Evolutionary conservation across 441 rosid genomes (phyloP).

Genomic region (Gossypium aridum): DNA sequence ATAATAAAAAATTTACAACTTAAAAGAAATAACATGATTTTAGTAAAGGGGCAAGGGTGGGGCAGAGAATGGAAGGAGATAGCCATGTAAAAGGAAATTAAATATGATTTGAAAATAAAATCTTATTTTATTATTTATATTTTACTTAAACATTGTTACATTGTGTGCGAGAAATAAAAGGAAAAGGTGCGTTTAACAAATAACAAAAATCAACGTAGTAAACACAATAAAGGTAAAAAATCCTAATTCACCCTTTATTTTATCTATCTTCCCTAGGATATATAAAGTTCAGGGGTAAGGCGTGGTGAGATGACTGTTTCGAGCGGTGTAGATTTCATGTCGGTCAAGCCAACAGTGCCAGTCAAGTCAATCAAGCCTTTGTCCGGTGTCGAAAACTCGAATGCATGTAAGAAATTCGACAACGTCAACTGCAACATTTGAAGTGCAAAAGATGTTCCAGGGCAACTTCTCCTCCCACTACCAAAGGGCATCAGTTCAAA

Average conservation of each 20-base stretch:
- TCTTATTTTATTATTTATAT: too few species aligned
- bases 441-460: constrained; percentile 10
- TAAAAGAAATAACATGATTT: too few species aligned
- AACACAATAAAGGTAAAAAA: neutral
- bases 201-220: neutral
- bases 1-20: too few species aligned
- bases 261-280: neutral
- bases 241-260: neutral
- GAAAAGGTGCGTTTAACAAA: too few species aligned
- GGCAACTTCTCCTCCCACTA: constrained; percentile 24
- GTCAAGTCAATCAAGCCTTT: constrained; percentile 27
- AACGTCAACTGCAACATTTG: constrained; percentile 18
- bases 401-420: constrained; percentile 31
- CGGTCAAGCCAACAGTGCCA: constrained; percentile 22
- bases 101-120: neutral
- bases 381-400: constrained; percentile 16
- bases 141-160: neutral
- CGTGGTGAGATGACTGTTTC: constrained; percentile 29
- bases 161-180: too few species aligned
- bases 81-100: too few species aligned
- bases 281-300: constrained; percentile 23
- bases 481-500: constrained; percentile 29
- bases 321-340: constrained; percentile 26
- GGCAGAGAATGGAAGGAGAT: too few species aligned
- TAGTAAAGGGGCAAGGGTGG: too few species aligned